Percentiles rank a stretch among this genome's conserved stretches.
Conservation (phyloP, 1,139 yeast genomes). For the Hyphopichia khmerensis region DNA sequence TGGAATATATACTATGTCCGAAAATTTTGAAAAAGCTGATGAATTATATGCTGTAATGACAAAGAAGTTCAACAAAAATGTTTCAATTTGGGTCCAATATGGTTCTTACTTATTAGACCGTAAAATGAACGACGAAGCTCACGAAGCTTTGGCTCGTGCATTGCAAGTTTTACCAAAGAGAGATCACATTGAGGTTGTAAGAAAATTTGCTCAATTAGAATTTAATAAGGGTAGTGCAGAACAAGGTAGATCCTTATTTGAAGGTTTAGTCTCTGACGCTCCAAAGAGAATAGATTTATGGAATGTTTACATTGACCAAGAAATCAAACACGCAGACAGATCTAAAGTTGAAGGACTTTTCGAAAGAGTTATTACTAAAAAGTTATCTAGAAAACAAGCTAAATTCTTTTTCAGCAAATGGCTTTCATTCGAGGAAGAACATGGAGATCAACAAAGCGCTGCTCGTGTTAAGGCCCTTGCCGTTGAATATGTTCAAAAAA, state of each 20-base stretch:
- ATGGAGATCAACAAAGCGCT: constrained; percentile 66
- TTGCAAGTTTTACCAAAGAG: constrained; percentile 71
- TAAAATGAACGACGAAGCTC: constrained; percentile 57
- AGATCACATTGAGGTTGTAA: constrained; percentile 76
- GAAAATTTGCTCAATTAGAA: constrained; percentile 88
- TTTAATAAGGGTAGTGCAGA: constrained; percentile 85
- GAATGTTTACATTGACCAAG: constrained; percentile 94
- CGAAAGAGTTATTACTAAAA: constrained; percentile 71
- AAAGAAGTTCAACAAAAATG: constrained; percentile 78
- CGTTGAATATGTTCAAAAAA: constrained; percentile 60
- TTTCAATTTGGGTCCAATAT: constrained; percentile 74
- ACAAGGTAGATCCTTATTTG: constrained; percentile 92
- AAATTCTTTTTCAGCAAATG: constrained; percentile 93
- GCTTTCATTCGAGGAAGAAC: constrained; percentile 74
- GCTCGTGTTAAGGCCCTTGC: constrained; percentile 93
- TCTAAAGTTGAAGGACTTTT: constrained; percentile 72
- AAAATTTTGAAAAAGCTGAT: constrained; percentile 68
- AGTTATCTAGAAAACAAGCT: constrained; percentile 86
- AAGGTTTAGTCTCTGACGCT: constrained; percentile 85
- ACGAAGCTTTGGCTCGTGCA: constrained; percentile 69
- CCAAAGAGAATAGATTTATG: constrained; percentile 92
- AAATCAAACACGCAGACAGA: constrained; percentile 63
- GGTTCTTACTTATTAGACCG: constrained; percentile 74
- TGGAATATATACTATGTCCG: constrained; percentile 72
- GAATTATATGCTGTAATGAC: constrained; percentile 62